phyloP scores from a whole-genome alignment of 495 filamentous ascomycete genomes.

The Penicillium subrubescens region DNA sequence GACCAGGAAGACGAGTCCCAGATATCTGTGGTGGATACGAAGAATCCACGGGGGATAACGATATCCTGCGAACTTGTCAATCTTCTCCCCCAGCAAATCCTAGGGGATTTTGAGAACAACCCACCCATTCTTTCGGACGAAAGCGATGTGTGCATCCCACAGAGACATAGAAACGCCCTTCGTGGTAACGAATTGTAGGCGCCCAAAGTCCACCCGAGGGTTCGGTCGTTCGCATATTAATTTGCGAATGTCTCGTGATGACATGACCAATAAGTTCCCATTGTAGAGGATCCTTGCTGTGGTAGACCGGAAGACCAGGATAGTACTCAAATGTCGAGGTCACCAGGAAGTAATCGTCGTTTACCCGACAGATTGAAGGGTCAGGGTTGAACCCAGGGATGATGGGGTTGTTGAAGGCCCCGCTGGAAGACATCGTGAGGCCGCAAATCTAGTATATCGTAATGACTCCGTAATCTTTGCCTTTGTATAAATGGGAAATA shows the following conservation, averaged over 20 bases:
- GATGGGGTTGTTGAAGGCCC: background rate
- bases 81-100: background rate
- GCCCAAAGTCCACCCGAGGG: background rate
- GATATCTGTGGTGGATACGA: background rate
- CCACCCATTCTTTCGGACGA: background rate
- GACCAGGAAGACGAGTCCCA: background rate
- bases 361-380: background rate
- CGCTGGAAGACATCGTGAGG: background rate
- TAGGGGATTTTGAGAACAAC: background rate
- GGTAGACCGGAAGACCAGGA: background rate
- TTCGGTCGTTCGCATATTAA: background rate
- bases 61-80: background rate
- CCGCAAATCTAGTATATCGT: background rate
- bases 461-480: background rate
- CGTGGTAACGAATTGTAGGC: background rate
- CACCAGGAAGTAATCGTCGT: background rate
- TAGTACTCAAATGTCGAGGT: background rate
- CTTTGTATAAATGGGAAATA: too few relatives aligned
- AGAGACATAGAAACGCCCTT: background rate
- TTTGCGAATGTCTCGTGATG: background rate
- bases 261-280: background rate
- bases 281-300: background rate
- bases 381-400: background rate
- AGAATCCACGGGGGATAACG: background rate
- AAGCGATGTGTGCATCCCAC: background rate